A percentile compares a stretch with the other conserved stretches of the same genome.
Evolutionary conservation across 1,284 basidiomycete species (phyloP).

Genomic region (Gomphus bonarii): DNA sequence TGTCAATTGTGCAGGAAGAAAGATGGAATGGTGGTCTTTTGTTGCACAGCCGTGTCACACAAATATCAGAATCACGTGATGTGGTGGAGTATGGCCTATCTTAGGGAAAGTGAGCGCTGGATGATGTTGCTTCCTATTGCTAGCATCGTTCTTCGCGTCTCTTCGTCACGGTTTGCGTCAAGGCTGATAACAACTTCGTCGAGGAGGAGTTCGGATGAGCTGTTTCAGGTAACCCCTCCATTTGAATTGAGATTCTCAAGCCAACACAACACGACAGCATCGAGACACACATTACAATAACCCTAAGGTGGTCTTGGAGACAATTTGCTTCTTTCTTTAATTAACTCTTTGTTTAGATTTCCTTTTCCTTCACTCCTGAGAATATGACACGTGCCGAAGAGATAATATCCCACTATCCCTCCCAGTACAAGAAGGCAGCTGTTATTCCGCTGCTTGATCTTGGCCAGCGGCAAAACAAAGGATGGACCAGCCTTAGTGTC

Average conservation of each 20-base stretch:
- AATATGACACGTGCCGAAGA: constrained; percentile 81
- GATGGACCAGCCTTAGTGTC: constrained; percentile 97
- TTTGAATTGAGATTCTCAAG: constrained; percentile 11
- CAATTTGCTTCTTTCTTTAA: background rate
- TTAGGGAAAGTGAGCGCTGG: no score
- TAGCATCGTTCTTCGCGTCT: background rate
- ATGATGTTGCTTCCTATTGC: background rate
- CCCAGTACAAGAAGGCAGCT: constrained; percentile 97
- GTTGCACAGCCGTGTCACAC: no score
- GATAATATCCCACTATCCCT: constrained; percentile 88
- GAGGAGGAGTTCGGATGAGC: constrained; percentile 35
- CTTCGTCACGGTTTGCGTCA: constrained; percentile 4
- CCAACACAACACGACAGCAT: constrained; percentile 43
- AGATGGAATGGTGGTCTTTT: no score
- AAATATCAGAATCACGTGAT: no score
- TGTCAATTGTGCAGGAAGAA: no score
- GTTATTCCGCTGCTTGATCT: constrained; percentile 96
- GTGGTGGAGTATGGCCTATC: no score
- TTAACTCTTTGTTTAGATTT: constrained; percentile 46
- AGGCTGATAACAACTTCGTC: constrained; percentile 30
- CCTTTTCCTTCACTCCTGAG: constrained; percentile 78
- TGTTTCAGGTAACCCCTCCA: constrained; percentile 38
- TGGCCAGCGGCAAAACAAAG: constrained; percentile 95
- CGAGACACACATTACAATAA: constrained; percentile 93
- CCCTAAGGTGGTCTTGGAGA: constrained; percentile 44